These are phyloP conservation scores for Paradendryphiella salina DNA, from an alignment of 2,329 filamentous ascomycete genomes.

Conservation along the genomic window DNA sequence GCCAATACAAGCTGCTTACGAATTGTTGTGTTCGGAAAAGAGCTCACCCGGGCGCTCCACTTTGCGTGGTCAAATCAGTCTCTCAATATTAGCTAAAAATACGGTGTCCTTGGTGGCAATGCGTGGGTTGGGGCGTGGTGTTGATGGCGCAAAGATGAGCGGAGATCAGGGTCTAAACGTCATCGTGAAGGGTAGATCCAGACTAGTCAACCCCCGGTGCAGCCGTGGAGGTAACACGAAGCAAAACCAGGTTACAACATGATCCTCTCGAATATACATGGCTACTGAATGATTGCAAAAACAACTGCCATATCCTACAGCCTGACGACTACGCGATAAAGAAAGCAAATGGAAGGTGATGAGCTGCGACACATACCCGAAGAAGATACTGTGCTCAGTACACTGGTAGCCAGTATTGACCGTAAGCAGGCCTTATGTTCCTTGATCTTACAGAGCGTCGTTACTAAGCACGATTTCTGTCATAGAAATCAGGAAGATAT, in stretches of 20 bases:
- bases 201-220: not conserved
- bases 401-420: too few species aligned
- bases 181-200: not conserved
- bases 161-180: not conserved
- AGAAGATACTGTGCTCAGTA: too few species aligned
- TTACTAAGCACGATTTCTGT: too few species aligned
- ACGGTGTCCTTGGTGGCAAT: not conserved
- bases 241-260: not conserved
- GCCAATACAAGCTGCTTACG: not conserved
- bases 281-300: too few species aligned
- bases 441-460: too few species aligned
- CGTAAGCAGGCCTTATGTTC: too few species aligned
- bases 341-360: too few species aligned
- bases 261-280: not conserved
- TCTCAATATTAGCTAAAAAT: not conserved
- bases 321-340: too few species aligned
- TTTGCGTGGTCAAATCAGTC: not conserved
- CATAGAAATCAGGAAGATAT: too few species aligned
- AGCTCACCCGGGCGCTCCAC: not conserved
- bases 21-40: not conserved
- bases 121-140: not conserved
- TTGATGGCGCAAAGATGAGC: not conserved
- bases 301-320: too few species aligned
- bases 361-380: too few species aligned
- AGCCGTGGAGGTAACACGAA: too few species aligned